These are phyloP conservation scores for Tricholoma flavovirens DNA, from an alignment of 768 basidiomycete genomes.

Conservation along the genomic window DNA sequence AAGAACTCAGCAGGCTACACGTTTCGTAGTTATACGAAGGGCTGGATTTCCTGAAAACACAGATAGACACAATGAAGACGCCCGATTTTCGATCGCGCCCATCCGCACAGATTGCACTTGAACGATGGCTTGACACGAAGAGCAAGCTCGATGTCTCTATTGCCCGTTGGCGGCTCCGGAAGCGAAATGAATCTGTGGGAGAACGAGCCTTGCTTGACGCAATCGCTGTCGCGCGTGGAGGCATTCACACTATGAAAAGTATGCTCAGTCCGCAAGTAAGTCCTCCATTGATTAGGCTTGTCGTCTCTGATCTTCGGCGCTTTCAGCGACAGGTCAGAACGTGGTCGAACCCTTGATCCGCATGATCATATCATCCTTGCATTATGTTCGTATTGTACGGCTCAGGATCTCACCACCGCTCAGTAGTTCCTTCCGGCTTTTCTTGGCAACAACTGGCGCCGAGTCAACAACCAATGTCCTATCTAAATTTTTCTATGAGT, in stretches of 20 bases:
- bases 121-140: slow-evolving; percentile 14
- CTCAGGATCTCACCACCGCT: no score
- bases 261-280: background rate
- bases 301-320: no score
- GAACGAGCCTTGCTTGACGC: background rate
- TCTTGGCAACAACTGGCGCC: no score
- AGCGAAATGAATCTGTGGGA: background rate
- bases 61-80: slow-evolving; percentile 22
- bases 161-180: slow-evolving; percentile 8
- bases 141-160: background rate
- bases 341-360: no score
- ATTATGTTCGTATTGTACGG: no score
- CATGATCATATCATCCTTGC: no score
- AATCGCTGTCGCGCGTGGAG: background rate
- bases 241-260: background rate
- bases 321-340: no score
- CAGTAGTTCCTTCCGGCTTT: no score
- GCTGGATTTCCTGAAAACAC: slow-evolving; percentile 20
- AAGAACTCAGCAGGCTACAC: no score
- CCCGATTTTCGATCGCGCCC: slow-evolving; percentile 19
- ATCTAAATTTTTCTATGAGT: no score
- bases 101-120: slow-evolving; percentile 17
- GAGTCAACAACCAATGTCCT: no score
- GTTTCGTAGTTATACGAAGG: slow-evolving; percentile 17
- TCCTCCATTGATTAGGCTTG: background rate